Base-by-base conservation (phyloP, 176 grass and related monocot species). In the Chloris gayana region DNA sequence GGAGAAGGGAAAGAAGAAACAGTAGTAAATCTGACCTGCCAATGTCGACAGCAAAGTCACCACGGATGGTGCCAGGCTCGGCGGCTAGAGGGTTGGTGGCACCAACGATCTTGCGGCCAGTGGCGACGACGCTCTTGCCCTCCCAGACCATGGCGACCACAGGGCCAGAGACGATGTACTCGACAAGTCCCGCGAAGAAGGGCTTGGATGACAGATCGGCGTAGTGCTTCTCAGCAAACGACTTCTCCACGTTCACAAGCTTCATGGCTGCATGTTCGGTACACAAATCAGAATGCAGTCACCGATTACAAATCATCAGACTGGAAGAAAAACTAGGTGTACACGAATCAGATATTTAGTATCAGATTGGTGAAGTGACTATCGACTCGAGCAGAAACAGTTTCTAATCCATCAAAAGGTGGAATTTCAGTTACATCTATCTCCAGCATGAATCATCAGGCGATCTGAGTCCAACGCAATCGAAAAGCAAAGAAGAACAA, bases 61-160 rank as follows among this genome's bases (percentile, higher is more conserved):
- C 90, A 72, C 93, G 92, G 82, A 99, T 99, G 80, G 96, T 93
- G 34, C 96, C 96, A 0, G 96, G 92, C 34, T 85, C 88, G 6
- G 96, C 74, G 6, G 94, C 88, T 19, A 83, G 89, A 24, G 96
- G 96, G 77, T 89, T 87, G 78, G 96, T 99, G 64, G 96, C 96
- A 1, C 96, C 96, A 17, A 99, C 86, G 49, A 95, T 88, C 92
- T 91, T 92, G 84, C 96, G 96, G 39, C 96, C 96, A 21, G 92
- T 95, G 57, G 76, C 14, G 14, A 99, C 96, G 14, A 99, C 92
- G 59, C 80, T 86, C 88, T 95, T 99, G 45, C 96, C 96, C 76
- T 91, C 96, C 96, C 96, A 99, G 35, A 95, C 96, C 96, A 95
- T 99, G 75, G 96, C 96, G 24, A 95, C 96, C 45, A 95, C 96